Conservation (phyloP, 805 yeast genomes). For the Pichia phayaonensis region DNA sequence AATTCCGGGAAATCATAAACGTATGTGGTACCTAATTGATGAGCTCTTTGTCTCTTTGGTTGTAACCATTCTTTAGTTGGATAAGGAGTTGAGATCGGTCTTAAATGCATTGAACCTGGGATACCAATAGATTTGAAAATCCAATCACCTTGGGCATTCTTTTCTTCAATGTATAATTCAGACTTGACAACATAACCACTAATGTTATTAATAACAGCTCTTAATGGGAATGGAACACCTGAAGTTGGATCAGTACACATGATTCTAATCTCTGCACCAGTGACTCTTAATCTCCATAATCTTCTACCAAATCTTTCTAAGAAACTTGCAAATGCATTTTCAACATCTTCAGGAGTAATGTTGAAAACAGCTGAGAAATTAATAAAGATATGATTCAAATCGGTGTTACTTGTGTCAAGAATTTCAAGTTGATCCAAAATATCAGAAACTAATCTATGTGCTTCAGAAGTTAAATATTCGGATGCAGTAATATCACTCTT, state of each 20-base stretch:
- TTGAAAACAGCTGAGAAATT: conserved; percentile 95
- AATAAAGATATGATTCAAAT: conserved; percentile 93
- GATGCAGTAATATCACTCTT: conserved; percentile 89
- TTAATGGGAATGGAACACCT: conserved; percentile 87
- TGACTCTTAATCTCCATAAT: conserved; percentile 91
- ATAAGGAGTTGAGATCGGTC: conserved; percentile 92
- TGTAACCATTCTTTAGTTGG: conserved; percentile 97
- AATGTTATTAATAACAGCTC: conserved; percentile 94
- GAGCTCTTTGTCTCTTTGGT: conserved; percentile 98
- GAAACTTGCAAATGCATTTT: conserved; percentile 96
- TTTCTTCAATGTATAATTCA: conserved; percentile 90
- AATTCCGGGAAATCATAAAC: conserved; percentile 98
- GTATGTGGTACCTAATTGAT: conserved; percentile 95
- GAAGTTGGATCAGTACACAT: conserved; percentile 85
- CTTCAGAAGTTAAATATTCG: conserved; percentile 92
- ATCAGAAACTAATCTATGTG: conserved; percentile 92
- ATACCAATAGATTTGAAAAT: conserved; percentile 90
- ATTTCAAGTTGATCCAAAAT: conserved; percentile 92
- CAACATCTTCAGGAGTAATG: conserved; percentile 91
- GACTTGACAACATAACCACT: conserved; percentile 96
- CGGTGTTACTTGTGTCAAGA: conserved; percentile 90
- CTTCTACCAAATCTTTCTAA: conserved; percentile 96
- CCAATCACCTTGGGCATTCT: conserved; percentile 91
- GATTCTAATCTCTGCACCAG: conserved; percentile 96
- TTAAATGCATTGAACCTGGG: conserved; percentile 96